These are phyloP conservation scores for Colletotrichum endophyticum DNA, from an alignment of 2,329 filamentous ascomycete genomes.

Conservation along the genomic window DNA sequence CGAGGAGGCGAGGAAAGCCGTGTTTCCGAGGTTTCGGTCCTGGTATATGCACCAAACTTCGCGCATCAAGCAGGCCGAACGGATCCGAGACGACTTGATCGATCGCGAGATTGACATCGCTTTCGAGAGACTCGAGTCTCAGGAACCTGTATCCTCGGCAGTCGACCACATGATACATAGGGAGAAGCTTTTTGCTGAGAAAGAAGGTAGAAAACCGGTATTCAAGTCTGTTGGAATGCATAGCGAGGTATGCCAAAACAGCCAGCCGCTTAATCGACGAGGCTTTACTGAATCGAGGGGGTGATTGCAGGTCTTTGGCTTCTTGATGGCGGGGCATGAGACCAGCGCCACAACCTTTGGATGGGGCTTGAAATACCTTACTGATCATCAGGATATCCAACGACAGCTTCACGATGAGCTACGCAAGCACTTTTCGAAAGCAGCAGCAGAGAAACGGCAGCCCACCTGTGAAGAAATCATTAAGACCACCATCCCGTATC, in stretches of 20 bases:
- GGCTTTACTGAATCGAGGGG: not conserved
- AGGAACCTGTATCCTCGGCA: not conserved
- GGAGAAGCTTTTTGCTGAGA: not conserved
- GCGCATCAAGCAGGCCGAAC: not conserved
- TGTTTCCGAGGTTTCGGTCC: not conserved
- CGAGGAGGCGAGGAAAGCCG: not conserved
- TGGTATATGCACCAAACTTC: not conserved
- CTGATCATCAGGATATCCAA: constrained; percentile 23
- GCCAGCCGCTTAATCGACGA: not conserved
- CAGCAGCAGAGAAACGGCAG: constrained; percentile 21
- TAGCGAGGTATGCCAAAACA: not conserved
- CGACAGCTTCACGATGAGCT: constrained; percentile 24
- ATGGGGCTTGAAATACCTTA: constrained; percentile 26
- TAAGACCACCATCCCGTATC: constrained; percentile 23
- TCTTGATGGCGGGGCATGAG: not conserved
- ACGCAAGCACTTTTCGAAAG: constrained; percentile 6
- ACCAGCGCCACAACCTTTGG: not conserved
- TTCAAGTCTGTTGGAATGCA: not conserved
- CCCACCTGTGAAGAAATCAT: constrained; percentile 26
- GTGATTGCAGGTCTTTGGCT: not conserved
- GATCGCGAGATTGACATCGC: not conserved
- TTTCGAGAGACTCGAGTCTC: not conserved
- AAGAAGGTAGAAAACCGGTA: not conserved
- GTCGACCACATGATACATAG: not conserved
- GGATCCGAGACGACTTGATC: not conserved